Percentiles rank a stretch among this genome's conserved stretches.
phyloP scores from a whole-genome alignment of 768 basidiomycete species.

The Podaxis pistillaris region DNA sequence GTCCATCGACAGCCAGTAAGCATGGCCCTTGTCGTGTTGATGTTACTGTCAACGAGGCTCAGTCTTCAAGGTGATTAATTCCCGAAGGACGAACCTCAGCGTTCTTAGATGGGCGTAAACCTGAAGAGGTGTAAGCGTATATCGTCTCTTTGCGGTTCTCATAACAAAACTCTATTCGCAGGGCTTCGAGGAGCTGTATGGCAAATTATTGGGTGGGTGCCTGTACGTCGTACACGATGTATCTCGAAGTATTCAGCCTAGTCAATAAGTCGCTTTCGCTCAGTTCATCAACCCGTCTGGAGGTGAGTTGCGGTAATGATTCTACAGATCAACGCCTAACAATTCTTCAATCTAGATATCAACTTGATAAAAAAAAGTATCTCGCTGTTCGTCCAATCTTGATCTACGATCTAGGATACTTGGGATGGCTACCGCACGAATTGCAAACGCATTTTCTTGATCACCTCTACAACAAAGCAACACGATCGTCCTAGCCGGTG shows the following conservation, averaged over 20 bases:
- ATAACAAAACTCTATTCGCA: conserved; percentile 18
- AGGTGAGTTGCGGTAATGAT: background rate
- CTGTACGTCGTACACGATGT: background rate
- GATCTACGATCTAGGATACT: conserved; percentile 36
- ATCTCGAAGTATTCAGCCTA: conserved; percentile 15
- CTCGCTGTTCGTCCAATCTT: background rate
- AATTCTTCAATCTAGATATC: background rate
- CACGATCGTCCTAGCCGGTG: conserved; percentile 55
- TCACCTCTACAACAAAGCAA: conserved; percentile 50
- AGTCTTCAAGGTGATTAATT: background rate
- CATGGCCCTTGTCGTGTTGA: background rate
- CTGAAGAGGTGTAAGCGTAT: conserved; percentile 46
- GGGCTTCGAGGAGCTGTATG: conserved; percentile 54
- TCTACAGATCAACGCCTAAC: background rate
- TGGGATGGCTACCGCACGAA: conserved; percentile 61
- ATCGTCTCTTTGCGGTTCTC: background rate
- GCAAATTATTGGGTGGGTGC: conserved; percentile 46
- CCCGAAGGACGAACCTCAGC: conserved; percentile 23
- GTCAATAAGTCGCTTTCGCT: conserved; percentile 57
- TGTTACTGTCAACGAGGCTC: background rate
- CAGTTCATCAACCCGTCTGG: conserved; percentile 30
- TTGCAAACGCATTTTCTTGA: conserved; percentile 38
- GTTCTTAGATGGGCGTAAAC: conserved; percentile 51
- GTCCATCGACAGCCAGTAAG: background rate
- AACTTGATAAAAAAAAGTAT: background rate